Evolutionary conservation across 345 rosid genomes (phyloP), one percentile per base, ranked within the genome.

Genomic region (Eucalyptus erythrocorys): DNA sequence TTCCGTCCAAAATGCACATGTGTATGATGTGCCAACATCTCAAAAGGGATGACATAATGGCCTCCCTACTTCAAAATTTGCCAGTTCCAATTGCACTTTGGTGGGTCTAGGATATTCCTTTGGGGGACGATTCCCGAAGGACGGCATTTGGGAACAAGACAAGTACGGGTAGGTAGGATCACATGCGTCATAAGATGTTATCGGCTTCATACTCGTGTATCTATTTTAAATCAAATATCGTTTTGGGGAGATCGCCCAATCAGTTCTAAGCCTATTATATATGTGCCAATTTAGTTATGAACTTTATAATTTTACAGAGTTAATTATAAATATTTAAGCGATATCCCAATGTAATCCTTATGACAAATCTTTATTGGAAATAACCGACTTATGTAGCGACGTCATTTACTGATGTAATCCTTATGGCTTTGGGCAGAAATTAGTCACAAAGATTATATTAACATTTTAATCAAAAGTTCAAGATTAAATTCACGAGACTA

Each of bases 201-300:
- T 15, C 6, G 2, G 8, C 40, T 14, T 14, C 40, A 0, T n/a
- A 15, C 3, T 14, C 10, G 0, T 14, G 40, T 7, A 64, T 0
- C 40, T n/a, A 64, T 7, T n/a, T 64, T n/a, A 64, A 14, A n/a
- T 3, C 2, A 64, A 0, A 6, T 7, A 14, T 64, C 1, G 1
- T 7, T n/a, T 27, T 3, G 6, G 6, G 1, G 32, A 27, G 14
- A 27, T 59, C 16, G 4, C 4, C 8, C 32, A 6, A 59, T 27
- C 17, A 26, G 2, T 30, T 27, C 16, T n/a, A 15, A 7, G 14
- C 21, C 0, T n/a, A 64, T n/a, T 2, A 14, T n/a, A 64, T n/a
- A n/a, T 4, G 17, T n/a, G 0, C 0, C 8, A 6, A n/a, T 64
- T 30, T 30, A n/a, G 5, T n/a, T 3, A 13, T 64, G 1, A n/a